Percentiles rank a stretch among this genome's conserved stretches.
Conservation (phyloP, 306 rosid species). For the Phaseolus lunatus region DNA sequence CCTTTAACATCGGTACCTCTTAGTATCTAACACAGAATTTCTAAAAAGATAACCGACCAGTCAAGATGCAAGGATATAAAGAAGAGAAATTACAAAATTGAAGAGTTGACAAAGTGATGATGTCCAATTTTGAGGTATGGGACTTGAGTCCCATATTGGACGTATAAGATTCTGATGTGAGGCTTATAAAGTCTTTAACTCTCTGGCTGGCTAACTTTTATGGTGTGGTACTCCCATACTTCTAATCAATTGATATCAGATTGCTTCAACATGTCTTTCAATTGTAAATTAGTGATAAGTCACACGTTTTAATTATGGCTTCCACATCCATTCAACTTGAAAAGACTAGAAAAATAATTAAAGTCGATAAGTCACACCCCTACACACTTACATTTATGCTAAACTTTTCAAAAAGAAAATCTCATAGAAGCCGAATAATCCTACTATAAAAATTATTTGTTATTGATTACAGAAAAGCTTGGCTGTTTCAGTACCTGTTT, state of each 20-base stretch:
- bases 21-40: no score
- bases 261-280: neutral
- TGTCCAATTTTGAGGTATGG: neutral
- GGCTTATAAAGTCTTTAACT: neutral
- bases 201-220: neutral
- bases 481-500: conserved; percentile 67
- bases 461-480: conserved; percentile 24
- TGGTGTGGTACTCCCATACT: neutral
- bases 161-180: neutral
- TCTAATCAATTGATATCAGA: neutral
- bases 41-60: neutral
- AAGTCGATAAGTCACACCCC: neutral
- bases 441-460: conserved; percentile 6
- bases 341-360: conserved; percentile 5
- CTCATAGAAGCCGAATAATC: neutral
- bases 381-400: neutral
- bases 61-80: neutral
- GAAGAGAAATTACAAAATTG: neutral
- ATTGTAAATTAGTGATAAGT: neutral
- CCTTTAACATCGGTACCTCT: no score
- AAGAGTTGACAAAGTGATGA: neutral
- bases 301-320: neutral
- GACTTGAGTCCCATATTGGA: neutral
- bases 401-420: conserved; percentile 3
- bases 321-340: neutral